Evolutionary conservation across 495 filamentous ascomycete genomes (phyloP), one percentile per base, ranked within the genome.

Genomic region (Xylaria nigripes): DNA sequence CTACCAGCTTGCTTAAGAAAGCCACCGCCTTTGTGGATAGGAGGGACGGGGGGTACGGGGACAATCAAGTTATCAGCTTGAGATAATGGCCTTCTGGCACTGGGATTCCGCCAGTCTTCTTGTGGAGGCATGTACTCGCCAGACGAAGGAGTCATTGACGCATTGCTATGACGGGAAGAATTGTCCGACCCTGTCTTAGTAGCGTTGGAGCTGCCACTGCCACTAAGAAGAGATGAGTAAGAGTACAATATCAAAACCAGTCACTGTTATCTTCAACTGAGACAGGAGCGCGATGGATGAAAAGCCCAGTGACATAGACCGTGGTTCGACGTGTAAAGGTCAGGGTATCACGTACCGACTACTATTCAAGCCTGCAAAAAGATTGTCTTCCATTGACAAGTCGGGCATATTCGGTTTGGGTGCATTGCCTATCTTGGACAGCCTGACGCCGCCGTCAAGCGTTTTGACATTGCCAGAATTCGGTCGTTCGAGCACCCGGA

Each of bases 131-230:
- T 72, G 6, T 76, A 66, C 55, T 88, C 86, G 21, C 82, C 82
- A 7, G 86, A 87, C 6, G 86, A 89, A 21, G 86, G 85, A 8
- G 84, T 70, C 16, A 85, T 89, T 6, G 86, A 87, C 15, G 82
- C 81, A 50, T 86, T 86, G 62, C 85, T 88, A 57, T 86, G 75
- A 46, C 84, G 81, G 10, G 81, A 84, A 7, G 85, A 86, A 60
- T 81, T 83, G 59, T 89, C 81, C 50, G 79, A 81, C 6, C 73
- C 76, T 22, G 77, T 75, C 52, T 84, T 83, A 56, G 81, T 82
- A 16, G 73, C 79, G 57, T 84, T 81, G 40, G 83, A 84, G 23
- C 78, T 82, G 50, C 81, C 83, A 68, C 84, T 86, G 50, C 78
- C 77, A 64, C 77, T 81, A 59, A 48, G n/a, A 49, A 58, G 60